phyloP scores from a whole-genome alignment of 306 rosid genomes.

The Quillaja saponaria region DNA sequence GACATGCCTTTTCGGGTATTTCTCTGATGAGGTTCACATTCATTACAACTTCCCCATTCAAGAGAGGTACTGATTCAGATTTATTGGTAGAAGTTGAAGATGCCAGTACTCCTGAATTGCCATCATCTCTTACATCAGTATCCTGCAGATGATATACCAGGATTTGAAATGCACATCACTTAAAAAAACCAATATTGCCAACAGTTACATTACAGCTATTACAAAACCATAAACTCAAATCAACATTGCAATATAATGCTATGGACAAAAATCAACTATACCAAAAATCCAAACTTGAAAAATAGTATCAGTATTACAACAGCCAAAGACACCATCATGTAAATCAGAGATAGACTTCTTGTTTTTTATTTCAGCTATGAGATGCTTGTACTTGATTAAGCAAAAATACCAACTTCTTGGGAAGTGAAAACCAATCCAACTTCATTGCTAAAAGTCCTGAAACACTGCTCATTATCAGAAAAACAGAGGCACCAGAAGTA shows the following conservation, averaged over 20 bases:
- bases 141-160: constrained; percentile 52
- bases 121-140: constrained; percentile 36
- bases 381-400: neutral
- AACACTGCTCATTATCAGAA: neutral
- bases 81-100: constrained; percentile 34
- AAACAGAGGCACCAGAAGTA: constrained; percentile 5
- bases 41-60: constrained; percentile 45
- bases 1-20: constrained; percentile 36
- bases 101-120: constrained; percentile 33
- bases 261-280: neutral
- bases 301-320: too few relatives aligned
- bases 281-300: too few relatives aligned
- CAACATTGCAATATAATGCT: neutral
- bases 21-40: constrained; percentile 39
- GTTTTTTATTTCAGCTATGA: neutral
- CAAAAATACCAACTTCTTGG: too few relatives aligned
- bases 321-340: too few relatives aligned
- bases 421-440: too few relatives aligned
- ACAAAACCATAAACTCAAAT: constrained; percentile 2
- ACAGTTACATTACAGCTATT: constrained; percentile 2
- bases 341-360: too few relatives aligned
- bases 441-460: constrained; percentile 7
- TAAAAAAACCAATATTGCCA: neutral
- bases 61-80: constrained; percentile 55
- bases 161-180: constrained; percentile 10